These are phyloP conservation scores for Themeda triandra DNA, from an alignment of 176 grass and related monocot species.

Conservation along the genomic window DNA sequence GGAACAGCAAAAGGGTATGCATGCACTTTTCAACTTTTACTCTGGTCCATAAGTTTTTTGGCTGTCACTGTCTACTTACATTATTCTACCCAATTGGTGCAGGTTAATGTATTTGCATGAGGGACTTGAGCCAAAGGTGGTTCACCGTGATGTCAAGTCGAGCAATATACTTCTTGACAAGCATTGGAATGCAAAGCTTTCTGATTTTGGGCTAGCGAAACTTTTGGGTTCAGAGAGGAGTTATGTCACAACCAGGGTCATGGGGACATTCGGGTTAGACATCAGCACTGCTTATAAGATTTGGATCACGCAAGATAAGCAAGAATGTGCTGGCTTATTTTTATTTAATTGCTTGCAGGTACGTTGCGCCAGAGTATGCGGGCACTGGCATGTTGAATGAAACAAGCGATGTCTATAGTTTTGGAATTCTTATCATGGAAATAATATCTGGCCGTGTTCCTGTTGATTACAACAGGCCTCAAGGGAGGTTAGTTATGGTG, in stretches of 20 bases:
- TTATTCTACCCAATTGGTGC: slow-evolving; percentile 18
- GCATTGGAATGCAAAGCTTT: slow-evolving; percentile 92
- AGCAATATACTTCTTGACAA: slow-evolving; percentile 97
- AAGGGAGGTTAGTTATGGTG: slow-evolving; percentile 63
- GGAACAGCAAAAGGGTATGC: slow-evolving; percentile 92
- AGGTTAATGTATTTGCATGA: slow-evolving; percentile 98
- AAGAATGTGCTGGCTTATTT: slow-evolving; percentile 7
- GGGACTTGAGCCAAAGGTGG: slow-evolving; percentile 96
- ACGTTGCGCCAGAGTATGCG: slow-evolving; percentile 95
- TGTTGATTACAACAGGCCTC: slow-evolving; percentile 90
- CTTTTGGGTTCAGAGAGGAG: slow-evolving; percentile 87
- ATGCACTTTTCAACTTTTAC: background rate
- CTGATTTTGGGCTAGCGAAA: slow-evolving; percentile 97
- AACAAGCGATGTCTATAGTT: slow-evolving; percentile 94
- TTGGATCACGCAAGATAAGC: background rate
- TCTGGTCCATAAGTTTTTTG: background rate
- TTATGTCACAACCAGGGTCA: slow-evolving; percentile 93
- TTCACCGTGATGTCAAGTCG: slow-evolving; percentile 95
- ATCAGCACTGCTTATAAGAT: slow-evolving; percentile 2
- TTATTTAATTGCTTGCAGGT: slow-evolving; percentile 49
- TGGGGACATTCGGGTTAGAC: slow-evolving; percentile 96
- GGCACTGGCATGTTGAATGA: slow-evolving; percentile 98
- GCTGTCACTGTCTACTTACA: slow-evolving; percentile 4
- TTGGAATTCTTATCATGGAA: slow-evolving; percentile 98
- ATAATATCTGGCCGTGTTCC: slow-evolving; percentile 88